A percentile compares a stretch with the other conserved stretches of the same genome.
phyloP scores from a whole-genome alignment of 352 stramenopile genomes.

The Globisporangium camurandrum region DNA sequence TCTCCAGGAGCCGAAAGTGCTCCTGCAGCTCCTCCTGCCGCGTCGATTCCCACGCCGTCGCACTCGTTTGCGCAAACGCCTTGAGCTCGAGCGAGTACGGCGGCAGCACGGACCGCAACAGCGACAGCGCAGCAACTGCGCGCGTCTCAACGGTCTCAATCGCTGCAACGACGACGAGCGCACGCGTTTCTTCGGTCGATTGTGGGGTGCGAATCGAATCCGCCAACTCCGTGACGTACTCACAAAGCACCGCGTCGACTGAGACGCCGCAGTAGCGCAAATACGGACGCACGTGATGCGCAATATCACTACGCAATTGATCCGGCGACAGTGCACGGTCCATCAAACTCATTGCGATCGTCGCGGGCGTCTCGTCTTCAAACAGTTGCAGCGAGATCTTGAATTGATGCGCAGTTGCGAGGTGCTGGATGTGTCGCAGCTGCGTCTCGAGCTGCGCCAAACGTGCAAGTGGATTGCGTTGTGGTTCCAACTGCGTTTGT shows the following conservation, averaged over 20 bases:
- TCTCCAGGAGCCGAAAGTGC: slow-evolving; percentile 61
- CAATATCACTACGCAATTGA: slow-evolving; percentile 24
- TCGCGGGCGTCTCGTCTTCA: slow-evolving; percentile 41
- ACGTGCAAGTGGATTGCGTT: slow-evolving; percentile 9
- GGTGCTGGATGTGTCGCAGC: slow-evolving; percentile 45
- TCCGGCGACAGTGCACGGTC: slow-evolving; percentile 36
- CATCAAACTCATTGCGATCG: slow-evolving; percentile 74
- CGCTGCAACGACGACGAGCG: slow-evolving; percentile 22
- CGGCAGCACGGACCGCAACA: slow-evolving; percentile 34
- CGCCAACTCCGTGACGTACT: slow-evolving; percentile 36
- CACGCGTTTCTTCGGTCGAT: slow-evolving; percentile 20
- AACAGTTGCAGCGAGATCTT: slow-evolving; percentile 52
- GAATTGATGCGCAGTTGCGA: slow-evolving; percentile 40
- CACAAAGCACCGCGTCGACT: slow-evolving; percentile 34
- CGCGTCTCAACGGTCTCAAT: slow-evolving; percentile 23
- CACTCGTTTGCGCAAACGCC: slow-evolving; percentile 24
- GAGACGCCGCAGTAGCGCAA: slow-evolving; percentile 29
- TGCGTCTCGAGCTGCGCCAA: slow-evolving; percentile 29
- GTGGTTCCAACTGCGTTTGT: too few species aligned
- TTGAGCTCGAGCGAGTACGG: slow-evolving; percentile 54
- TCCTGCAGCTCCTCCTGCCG: slow-evolving; percentile 49
- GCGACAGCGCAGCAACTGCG: slow-evolving; percentile 21
- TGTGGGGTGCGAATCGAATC: slow-evolving; percentile 23
- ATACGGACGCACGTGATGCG: slow-evolving; percentile 38
- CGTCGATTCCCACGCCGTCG: slow-evolving; percentile 29